Conservation (phyloP, 805 yeast species). For the Starmerella asiatica region DNA sequence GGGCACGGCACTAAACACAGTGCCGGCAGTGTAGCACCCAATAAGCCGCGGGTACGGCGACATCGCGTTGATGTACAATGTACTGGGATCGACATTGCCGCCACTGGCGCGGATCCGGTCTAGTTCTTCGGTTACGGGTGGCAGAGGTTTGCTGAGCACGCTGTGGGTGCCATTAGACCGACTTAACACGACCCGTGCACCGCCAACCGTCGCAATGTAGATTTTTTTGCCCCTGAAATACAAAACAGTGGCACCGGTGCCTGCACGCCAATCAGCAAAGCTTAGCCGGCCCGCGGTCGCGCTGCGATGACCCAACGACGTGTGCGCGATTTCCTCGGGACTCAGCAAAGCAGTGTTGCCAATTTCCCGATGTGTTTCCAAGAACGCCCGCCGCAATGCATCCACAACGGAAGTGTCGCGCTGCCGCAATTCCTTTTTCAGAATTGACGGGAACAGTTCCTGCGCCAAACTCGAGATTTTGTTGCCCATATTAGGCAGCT, state of each 20-base stretch:
- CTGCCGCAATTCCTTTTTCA: slow-evolving; percentile 51
- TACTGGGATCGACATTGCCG: slow-evolving; percentile 76
- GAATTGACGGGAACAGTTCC: slow-evolving; percentile 50
- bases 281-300: slow-evolving; percentile 40
- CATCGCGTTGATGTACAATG: slow-evolving; percentile 61
- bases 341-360: slow-evolving; percentile 34
- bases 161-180: slow-evolving; percentile 67
- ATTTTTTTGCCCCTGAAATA: slow-evolving; percentile 59
- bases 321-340: slow-evolving; percentile 23
- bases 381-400: slow-evolving; percentile 71
- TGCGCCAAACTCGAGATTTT: slow-evolving; percentile 56
- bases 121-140: slow-evolving; percentile 52
- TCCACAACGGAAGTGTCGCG: slow-evolving; percentile 44
- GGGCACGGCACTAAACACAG: slow-evolving; percentile 83
- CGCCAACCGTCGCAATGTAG: slow-evolving; percentile 84
- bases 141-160: slow-evolving; percentile 75
- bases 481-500: slow-evolving; percentile 32
- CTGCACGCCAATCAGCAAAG: slow-evolving; percentile 62
- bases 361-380: slow-evolving; percentile 68
- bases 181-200: slow-evolving; percentile 67
- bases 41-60: slow-evolving; percentile 79
- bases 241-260: slow-evolving; percentile 72
- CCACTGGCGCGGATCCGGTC: slow-evolving; percentile 78
- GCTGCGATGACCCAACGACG: slow-evolving; percentile 40
- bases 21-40: slow-evolving; percentile 74